A percentile compares a stretch with the other conserved stretches of the same genome.
Evolutionary conservation across 306 rosid genomes (phyloP).

Genomic region (Begonia loranthoides): DNA sequence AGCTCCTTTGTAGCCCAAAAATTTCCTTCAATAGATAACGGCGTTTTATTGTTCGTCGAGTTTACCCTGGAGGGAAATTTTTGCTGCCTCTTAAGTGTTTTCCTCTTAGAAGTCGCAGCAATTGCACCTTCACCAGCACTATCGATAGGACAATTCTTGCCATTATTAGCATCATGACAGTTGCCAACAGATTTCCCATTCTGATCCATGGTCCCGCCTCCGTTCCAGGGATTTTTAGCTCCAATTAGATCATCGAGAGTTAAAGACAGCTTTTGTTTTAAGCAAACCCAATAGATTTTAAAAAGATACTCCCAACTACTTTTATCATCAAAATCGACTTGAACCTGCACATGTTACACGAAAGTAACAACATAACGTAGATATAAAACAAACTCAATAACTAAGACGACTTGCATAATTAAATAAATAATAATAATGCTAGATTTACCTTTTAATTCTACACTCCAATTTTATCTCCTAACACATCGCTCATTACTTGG

Average conservation of each 20-base stretch:
- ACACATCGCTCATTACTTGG: neutral
- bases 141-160: conserved; percentile 30
- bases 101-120: conserved; percentile 30
- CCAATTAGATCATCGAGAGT: conserved; percentile 59
- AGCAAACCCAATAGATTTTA: conserved; percentile 77
- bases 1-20: conserved; percentile 88
- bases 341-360: conserved; percentile 21
- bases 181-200: conserved; percentile 26
- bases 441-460: no score
- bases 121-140: conserved; percentile 44
- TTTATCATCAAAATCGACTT: conserved; percentile 94
- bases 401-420: neutral
- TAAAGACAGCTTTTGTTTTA: conserved; percentile 66
- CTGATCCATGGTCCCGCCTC: conserved; percentile 25
- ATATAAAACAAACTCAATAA: conserved; percentile 1
- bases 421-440: neutral
- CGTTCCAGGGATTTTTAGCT: conserved; percentile 63
- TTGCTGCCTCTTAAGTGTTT: conserved; percentile 4
- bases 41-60: conserved; percentile 20
- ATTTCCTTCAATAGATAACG: conserved; percentile 28
- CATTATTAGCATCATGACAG: conserved; percentile 26
- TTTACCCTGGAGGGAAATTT: conserved; percentile 8
- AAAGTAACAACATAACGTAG: neutral
- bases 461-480: neutral
- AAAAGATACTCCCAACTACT: conserved; percentile 99